These are phyloP conservation scores for Plicaturopsis crispa DNA, from an alignment of 768 basidiomycete genomes.

Conservation along the genomic window DNA sequence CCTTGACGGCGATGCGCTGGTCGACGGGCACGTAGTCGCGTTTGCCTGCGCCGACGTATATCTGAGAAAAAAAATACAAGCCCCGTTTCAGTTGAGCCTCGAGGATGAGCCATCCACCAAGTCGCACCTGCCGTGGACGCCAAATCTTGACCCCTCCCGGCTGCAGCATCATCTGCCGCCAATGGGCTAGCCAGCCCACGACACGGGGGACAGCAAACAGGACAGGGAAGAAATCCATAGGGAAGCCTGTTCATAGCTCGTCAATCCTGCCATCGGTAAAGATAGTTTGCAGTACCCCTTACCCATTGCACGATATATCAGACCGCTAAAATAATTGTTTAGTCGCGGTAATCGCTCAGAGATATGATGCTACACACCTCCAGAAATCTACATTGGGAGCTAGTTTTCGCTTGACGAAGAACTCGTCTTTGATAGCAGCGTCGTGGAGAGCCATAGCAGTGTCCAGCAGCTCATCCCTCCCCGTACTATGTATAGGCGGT, in stretches of 20 bases:
- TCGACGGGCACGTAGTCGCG: slow-evolving; percentile 69
- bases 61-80: slow-evolving; percentile 28
- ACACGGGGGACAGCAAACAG: slow-evolving; percentile 89
- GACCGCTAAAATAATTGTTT: slow-evolving; percentile 40
- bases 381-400: slow-evolving; percentile 93
- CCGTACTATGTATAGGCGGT: slow-evolving; percentile 49
- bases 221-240: slow-evolving; percentile 91
- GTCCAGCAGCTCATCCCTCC: slow-evolving; percentile 76
- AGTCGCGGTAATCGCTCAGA: slow-evolving; percentile 7
- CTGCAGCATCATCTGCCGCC: slow-evolving; percentile 94
- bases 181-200: slow-evolving; percentile 90
- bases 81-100: neutral
- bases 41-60: slow-evolving; percentile 71
- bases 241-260: slow-evolving; percentile 55
- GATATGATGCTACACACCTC: slow-evolving; percentile 31
- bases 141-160: slow-evolving; percentile 90
- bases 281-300: slow-evolving; percentile 16
- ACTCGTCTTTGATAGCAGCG: slow-evolving; percentile 85
- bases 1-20: slow-evolving; percentile 48
- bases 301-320: slow-evolving; percentile 94
- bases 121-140: slow-evolving; percentile 73
- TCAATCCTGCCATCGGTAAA: neutral
- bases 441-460: slow-evolving; percentile 88
- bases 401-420: slow-evolving; percentile 74
- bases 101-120: neutral